These are phyloP conservation scores for Castanospermum australe DNA, from an alignment of 306 rosid species.

Conservation along the genomic window DNA sequence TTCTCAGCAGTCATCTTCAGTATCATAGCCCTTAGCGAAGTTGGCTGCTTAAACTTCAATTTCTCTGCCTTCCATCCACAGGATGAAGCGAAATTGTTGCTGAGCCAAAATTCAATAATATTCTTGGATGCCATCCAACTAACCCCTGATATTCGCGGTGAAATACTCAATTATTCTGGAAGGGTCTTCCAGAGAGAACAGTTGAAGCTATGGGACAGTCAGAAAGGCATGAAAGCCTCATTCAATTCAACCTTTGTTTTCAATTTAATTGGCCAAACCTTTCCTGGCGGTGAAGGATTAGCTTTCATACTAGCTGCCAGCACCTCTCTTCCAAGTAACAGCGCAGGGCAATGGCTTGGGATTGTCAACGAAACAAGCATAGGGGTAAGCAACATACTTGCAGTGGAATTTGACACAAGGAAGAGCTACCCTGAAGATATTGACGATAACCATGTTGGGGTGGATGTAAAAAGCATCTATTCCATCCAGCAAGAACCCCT, in stretches of 20 bases:
- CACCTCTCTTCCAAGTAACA: slow-evolving; percentile 9
- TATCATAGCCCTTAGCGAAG: not conserved
- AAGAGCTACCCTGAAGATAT: not conserved
- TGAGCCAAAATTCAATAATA: not conserved
- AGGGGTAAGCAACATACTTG: not conserved
- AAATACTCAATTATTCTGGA: not conserved
- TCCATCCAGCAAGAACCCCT: not conserved
- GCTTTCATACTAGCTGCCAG: slow-evolving; percentile 33
- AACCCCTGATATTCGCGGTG: not conserved
- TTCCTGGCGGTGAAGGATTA: slow-evolving; percentile 46
- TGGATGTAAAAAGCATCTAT: not conserved
- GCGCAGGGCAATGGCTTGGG: slow-evolving; percentile 46
- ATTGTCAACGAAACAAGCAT: slow-evolving; percentile 8
- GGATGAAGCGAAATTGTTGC: not conserved
- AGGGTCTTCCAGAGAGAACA: not conserved
- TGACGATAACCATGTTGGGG: not conserved
- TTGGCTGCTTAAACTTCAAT: not conserved
- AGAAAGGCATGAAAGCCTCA: not conserved
- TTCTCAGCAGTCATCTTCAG: slow-evolving; percentile 14
- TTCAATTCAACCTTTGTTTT: slow-evolving; percentile 39
- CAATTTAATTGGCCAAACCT: not conserved
- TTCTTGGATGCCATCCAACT: not conserved
- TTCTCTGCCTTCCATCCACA: not conserved
- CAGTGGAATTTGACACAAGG: not conserved
- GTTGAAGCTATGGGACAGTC: no score